Evolutionary conservation across 2,329 filamentous ascomycete genomes (phyloP), one percentile per base, ranked within the genome.

Genomic region (Calonectria naviculata): DNA sequence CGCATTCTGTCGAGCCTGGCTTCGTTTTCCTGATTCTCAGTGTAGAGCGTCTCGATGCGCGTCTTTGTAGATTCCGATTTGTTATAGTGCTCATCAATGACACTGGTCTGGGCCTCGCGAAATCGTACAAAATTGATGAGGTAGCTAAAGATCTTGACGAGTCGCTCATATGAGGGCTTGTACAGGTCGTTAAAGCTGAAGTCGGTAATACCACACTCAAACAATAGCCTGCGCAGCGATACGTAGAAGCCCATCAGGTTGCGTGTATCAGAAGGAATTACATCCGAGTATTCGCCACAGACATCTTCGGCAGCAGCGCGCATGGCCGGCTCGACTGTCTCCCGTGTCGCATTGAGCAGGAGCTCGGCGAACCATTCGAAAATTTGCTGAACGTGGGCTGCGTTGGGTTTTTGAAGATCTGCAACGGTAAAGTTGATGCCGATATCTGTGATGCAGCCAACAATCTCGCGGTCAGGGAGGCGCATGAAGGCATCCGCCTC

Each of bases 111-210:
- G 73, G 93, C 95, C 85, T 98, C 95, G 78, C 97, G 93, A 85
- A 98, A 99, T 65, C 97, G 92, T 76, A 98, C 95, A 84, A 99
- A 99, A 85, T 99, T 99, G 87, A 99, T 99, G 74, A 98, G 90
- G 84, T 98, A 98, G 75, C 94, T 97, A 82, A 99, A 97, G 79
- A 98, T 97, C 85, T 97, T 97, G 79, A 96, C 93, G 17, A 98
- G 89, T 52, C 97, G 93, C 69, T 94, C 93, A 80, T 97, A 94
- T 1, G 95, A 97, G 19, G 97, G 97, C 81, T 93, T 93, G 81
- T 97, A 96, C 7, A 99, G 87, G 82, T 99, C 97, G 71, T 92
- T 92, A 84, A 98, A 98, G 41, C 93, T 95, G 79, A 99, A 98
- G 83, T 99, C 97, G 72, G 92, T 93, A 77, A 99, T 94, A 56